Evolutionary conservation across 345 rosid species (phyloP).

Genomic region (Camelina laxa): DNA sequence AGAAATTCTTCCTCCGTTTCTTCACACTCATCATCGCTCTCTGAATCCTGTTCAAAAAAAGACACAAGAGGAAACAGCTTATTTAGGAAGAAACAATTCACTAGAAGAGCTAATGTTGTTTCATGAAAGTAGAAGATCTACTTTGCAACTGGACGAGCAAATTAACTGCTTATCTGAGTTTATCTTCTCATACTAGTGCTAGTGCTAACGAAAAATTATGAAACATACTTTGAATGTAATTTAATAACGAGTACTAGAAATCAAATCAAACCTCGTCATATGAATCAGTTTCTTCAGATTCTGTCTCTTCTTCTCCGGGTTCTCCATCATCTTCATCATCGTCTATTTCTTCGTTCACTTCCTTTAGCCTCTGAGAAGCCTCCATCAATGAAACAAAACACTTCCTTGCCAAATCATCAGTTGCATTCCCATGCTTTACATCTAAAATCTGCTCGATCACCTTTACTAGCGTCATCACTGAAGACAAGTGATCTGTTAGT

Average conservation of each 20-base stretch:
- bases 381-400: constrained; percentile 69
- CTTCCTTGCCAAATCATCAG: constrained; percentile 48
- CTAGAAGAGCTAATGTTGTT: constrained; percentile 20
- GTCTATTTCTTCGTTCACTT: constrained; percentile 59
- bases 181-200: neutral
- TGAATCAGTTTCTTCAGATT: constrained; percentile 50
- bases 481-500: constrained; percentile 35
- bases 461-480: constrained; percentile 71
- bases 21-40: constrained; percentile 71
- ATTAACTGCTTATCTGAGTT: constrained; percentile 4
- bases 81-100: constrained; percentile 8
- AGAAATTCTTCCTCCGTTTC: constrained; percentile 88
- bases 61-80: constrained; percentile 18
- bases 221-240: neutral
- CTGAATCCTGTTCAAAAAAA: constrained; percentile 67
- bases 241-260: constrained; percentile 15
- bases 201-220: neutral
- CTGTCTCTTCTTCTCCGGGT: constrained; percentile 52
- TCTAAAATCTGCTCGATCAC: constrained; percentile 64
- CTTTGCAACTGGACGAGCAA: constrained; percentile 10
- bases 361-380: constrained; percentile 59
- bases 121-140: neutral
- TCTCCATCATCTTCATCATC: constrained; percentile 60
- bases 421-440: constrained; percentile 46
- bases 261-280: constrained; percentile 61